A percentile compares a stretch with the other conserved stretches of the same genome.
phyloP scores from a whole-genome alignment of 805 yeast species.

The Saccharomycopsis sp. region DNA sequence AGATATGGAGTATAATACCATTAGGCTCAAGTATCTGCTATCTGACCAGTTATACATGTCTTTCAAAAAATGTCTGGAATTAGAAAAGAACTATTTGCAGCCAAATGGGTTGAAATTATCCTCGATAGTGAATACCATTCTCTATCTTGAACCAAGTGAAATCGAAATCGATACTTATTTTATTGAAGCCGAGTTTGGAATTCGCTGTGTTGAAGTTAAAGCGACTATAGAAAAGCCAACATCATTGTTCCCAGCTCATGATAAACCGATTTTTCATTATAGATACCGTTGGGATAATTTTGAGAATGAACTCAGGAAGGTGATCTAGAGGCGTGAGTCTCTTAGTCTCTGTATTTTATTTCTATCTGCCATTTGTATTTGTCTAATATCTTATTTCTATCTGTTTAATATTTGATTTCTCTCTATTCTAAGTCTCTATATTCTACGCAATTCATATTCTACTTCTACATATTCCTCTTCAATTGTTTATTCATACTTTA shows the following conservation, averaged over 20 bases:
- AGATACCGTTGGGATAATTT: conserved; percentile 37
- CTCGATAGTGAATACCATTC: conserved; percentile 55
- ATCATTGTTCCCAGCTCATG: conserved; percentile 24
- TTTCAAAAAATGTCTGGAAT: conserved; percentile 1
- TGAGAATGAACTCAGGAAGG: conserved; percentile 26
- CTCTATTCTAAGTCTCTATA: too few species aligned
- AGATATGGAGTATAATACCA: conserved; percentile 18
- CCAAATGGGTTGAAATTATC: conserved; percentile 30
- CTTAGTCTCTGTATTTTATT: too few species aligned
- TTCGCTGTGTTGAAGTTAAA: conserved; percentile 40
- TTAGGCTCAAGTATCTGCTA: conserved; percentile 6
- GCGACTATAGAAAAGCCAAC: conserved; percentile 22
- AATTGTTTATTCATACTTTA: too few species aligned
- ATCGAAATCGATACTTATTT: conserved; percentile 41
- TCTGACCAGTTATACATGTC: conserved; percentile 4
- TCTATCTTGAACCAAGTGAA: conserved; percentile 46
- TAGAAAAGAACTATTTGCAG: conserved; percentile 4
- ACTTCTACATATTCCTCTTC: too few species aligned
- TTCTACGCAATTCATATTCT: too few species aligned
- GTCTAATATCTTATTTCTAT: too few species aligned
- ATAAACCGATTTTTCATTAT: conserved; percentile 5
- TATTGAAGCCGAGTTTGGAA: conserved; percentile 35
- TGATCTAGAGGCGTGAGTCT: too few species aligned
- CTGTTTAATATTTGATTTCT: too few species aligned
- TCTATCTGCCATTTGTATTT: too few species aligned